Conservation (phyloP, 2,329 filamentous ascomycete species). For the Torrubiella hemipterigena region DNA sequence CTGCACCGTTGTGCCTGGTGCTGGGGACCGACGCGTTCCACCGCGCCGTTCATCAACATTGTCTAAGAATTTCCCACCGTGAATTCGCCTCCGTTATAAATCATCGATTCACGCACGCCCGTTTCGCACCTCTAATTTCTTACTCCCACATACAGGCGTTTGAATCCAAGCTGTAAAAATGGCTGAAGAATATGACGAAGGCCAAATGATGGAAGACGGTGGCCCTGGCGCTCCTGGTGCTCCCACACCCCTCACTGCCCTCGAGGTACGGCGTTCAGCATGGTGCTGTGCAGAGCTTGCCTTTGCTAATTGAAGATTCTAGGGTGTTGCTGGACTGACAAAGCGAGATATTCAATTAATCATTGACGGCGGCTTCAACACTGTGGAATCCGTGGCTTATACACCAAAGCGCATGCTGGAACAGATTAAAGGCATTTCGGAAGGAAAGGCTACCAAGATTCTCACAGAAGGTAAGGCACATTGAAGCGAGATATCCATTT, state of each 20-base stretch:
- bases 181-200: conserved; percentile 52
- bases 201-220: conserved; percentile 54
- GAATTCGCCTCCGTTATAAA: no score
- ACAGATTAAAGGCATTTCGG: conserved; percentile 95
- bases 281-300: no score
- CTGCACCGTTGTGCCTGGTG: no score
- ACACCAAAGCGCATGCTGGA: conserved; percentile 74
- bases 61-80: no score
- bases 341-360: conserved; percentile 91
- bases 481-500: background rate
- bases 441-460: conserved; percentile 89
- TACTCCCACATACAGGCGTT: no score
- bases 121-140: no score
- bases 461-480: conserved; percentile 62
- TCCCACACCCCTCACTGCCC: conserved; percentile 73
- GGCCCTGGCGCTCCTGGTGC: conserved; percentile 74
- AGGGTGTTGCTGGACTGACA: conserved; percentile 85
- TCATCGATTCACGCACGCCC: no score
- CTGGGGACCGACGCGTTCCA: no score
- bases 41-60: no score
- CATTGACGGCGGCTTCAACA: conserved; percentile 85
- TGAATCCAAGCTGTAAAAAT: conserved; percentile 19
- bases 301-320: no score
- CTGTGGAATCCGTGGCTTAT: conserved; percentile 91
- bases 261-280: conserved; percentile 75